phyloP scores from a whole-genome alignment of 352 stramenopile species.

The Pelagophyceae sp. region DNA sequence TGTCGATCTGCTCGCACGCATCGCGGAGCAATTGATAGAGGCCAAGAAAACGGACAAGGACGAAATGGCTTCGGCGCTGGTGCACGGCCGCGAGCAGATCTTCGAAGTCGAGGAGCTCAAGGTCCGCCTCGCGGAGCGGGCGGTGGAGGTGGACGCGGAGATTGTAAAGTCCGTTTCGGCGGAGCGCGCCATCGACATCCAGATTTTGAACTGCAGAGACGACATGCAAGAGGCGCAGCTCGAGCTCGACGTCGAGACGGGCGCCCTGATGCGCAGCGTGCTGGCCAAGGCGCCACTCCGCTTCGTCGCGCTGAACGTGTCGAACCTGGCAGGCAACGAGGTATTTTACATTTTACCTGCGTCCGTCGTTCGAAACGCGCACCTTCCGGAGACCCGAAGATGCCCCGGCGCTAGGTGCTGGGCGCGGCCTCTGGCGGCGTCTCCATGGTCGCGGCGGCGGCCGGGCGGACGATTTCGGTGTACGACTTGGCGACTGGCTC shows the following conservation, averaged over 20 bases:
- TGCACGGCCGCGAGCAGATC: constrained; percentile 44
- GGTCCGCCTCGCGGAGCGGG: constrained; percentile 37
- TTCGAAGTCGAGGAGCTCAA: constrained; percentile 51
- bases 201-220: constrained; percentile 25
- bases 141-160: constrained; percentile 31
- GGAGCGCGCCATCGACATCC: constrained; percentile 34
- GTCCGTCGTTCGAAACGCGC: too few species aligned
- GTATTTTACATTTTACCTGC: constrained; percentile 38
- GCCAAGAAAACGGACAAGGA: constrained; percentile 45
- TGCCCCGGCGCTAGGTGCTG: too few species aligned
- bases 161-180: constrained; percentile 15
- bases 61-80: constrained; percentile 40
- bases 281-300: constrained; percentile 39
- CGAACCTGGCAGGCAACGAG: constrained; percentile 46
- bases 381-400: too few species aligned
- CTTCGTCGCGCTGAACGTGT: constrained; percentile 43
- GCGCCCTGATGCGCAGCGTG: constrained; percentile 44
- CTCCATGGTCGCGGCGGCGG: constrained; percentile 31
- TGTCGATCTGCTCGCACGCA: constrained; percentile 28
- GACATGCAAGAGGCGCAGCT: constrained; percentile 37
- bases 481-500: constrained; percentile 36
- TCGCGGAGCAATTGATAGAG: constrained; percentile 40
- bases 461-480: constrained; percentile 38
- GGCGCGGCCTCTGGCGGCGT: constrained; percentile 37
- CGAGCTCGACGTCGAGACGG: constrained; percentile 43